phyloP scores from a whole-genome alignment of 768 basidiomycete genomes.

The Mycena alexandri region DNA sequence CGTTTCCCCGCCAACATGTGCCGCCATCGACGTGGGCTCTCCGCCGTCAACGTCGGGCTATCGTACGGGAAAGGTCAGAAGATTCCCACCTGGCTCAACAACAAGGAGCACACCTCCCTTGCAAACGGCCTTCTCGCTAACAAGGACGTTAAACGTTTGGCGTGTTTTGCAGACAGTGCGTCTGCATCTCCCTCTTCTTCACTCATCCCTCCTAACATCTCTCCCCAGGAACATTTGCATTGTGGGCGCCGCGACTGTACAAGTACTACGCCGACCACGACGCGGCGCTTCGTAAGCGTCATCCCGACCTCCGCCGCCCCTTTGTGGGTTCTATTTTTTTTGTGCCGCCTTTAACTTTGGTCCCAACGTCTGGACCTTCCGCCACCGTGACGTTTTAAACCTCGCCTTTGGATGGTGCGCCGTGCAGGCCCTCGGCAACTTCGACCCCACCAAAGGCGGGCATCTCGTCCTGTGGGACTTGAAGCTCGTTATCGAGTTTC shows the following conservation, averaged over 20 bases:
- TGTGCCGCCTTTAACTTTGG: conserved; percentile 48
- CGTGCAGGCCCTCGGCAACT: conserved; percentile 46
- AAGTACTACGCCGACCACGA: conserved; percentile 21
- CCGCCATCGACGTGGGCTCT: conserved; percentile 8
- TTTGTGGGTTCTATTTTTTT: too few species aligned
- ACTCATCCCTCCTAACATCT: not conserved
- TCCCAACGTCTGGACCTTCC: not conserved
- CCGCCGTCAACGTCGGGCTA: conserved; percentile 29
- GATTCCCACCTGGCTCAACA: conserved; percentile 2
- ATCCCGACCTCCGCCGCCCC: too few species aligned
- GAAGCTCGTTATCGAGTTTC: conserved; percentile 45
- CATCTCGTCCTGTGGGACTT: conserved; percentile 49
- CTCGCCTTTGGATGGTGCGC: conserved; percentile 48
- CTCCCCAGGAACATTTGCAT: conserved; percentile 18
- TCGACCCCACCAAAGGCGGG: conserved; percentile 45
- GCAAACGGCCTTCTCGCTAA: conserved; percentile 16
- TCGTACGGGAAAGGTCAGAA: conserved; percentile 40
- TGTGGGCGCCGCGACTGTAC: conserved; percentile 35
- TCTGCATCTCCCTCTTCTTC: not conserved
- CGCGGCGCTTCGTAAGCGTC: too few species aligned
- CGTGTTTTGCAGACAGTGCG: conserved; percentile 36
- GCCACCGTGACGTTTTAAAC: conserved; percentile 42
- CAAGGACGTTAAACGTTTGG: conserved; percentile 12
- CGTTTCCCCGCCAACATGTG: conserved; percentile 4
- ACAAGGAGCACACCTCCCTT: not conserved